These are phyloP conservation scores for Acorus gramineus DNA, from an alignment of 106 monocot species.

Conservation along the genomic window DNA sequence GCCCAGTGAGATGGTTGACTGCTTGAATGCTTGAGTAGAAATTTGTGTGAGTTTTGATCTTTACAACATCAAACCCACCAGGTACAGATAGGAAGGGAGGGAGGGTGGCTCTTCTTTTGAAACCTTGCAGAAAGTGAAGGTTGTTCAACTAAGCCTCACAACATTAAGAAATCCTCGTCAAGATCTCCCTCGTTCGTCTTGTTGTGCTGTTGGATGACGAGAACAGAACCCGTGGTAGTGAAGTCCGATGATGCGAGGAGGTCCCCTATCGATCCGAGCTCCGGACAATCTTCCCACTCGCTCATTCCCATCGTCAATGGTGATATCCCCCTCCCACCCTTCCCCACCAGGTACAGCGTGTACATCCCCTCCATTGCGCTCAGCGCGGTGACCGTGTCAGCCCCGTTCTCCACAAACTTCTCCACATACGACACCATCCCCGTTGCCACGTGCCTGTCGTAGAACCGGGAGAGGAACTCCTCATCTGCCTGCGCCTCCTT, in stretches of 20 bases:
- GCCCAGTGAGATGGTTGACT: no score
- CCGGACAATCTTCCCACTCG: conserved; percentile 32
- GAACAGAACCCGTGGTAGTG: conserved; percentile 19
- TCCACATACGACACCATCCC: conserved; percentile 32
- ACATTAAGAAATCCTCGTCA: background rate
- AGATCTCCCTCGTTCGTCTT: background rate
- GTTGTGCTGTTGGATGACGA: conserved; percentile 35
- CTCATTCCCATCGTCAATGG: conserved; percentile 20
- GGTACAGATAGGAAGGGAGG: no score
- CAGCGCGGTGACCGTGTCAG: conserved; percentile 22
- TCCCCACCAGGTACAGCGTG: conserved; percentile 48
- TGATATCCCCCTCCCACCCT: background rate
- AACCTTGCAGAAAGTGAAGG: no score
- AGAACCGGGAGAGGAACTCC: conserved; percentile 18
- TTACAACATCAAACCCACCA: no score
- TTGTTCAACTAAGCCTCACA: no score
- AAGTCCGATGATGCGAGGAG: conserved; percentile 36
- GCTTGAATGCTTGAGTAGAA: no score
- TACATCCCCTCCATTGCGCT: conserved; percentile 33
- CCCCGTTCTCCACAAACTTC: conserved; percentile 17
- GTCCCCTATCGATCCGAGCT: conserved; percentile 39
- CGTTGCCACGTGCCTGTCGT: conserved; percentile 21
- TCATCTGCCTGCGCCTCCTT: conserved; percentile 10
- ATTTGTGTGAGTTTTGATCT: no score
- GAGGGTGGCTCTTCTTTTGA: no score